phyloP scores from a whole-genome alignment of 495 filamentous ascomycete genomes.

The Lasiosphaeria ovina region DNA sequence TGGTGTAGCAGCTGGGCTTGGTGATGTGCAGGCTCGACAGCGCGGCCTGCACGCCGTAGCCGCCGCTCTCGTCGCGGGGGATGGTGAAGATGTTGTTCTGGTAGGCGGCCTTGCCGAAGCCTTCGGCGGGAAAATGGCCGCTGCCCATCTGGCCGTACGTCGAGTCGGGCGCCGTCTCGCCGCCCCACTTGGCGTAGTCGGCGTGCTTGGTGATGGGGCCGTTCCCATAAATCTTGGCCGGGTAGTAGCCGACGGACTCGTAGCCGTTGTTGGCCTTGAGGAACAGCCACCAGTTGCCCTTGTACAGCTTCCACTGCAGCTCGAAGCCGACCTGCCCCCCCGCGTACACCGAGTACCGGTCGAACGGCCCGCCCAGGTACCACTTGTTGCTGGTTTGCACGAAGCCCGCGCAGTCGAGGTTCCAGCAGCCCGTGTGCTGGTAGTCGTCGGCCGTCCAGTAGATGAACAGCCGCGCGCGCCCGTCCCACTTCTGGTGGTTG shows the following conservation, averaged over 20 bases:
- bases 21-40: background rate
- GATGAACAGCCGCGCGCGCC: background rate
- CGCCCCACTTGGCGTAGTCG: background rate
- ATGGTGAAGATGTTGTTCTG: background rate
- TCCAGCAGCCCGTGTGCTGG: background rate
- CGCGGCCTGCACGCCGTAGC: background rate
- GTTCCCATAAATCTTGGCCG: background rate
- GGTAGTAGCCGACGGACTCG: background rate
- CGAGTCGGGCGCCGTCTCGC: background rate
- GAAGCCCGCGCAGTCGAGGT: background rate
- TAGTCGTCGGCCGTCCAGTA: background rate
- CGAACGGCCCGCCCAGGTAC: background rate
- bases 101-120: background rate
- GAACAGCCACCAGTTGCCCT: conserved; percentile 1
- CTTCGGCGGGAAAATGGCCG: background rate
- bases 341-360: background rate
- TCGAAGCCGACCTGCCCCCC: background rate
- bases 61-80: background rate
- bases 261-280: background rate
- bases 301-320: conserved; percentile 1
- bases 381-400: background rate
- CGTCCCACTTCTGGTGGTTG: conserved; percentile 1
- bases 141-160: background rate
- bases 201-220: background rate
- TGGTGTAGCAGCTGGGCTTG: background rate